Percentiles rank a stretch among this genome's conserved stretches.
Evolutionary conservation across 495 filamentous ascomycete species (phyloP).

Genomic region (Aspergillus incahuasiensis): DNA sequence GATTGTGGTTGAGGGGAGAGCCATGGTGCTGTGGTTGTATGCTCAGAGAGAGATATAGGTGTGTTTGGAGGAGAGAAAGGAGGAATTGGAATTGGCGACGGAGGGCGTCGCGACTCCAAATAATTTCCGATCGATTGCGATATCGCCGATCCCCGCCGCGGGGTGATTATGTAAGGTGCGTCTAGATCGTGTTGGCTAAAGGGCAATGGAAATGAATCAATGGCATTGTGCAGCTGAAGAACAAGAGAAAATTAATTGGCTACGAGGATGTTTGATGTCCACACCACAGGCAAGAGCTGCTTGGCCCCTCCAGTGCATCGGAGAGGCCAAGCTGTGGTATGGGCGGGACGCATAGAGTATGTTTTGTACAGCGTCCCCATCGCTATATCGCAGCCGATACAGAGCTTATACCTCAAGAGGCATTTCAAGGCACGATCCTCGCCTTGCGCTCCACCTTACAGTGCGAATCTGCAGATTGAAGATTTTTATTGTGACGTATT

Average conservation of each 20-base stretch:
- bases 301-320: neutral
- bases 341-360: constrained; percentile 1
- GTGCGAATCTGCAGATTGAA: constrained; percentile 33
- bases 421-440: constrained; percentile 53
- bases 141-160: neutral
- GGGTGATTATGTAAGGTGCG: constrained; percentile 1
- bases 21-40: neutral
- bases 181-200: neutral
- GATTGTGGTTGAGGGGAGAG: neutral
- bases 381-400: constrained; percentile 57
- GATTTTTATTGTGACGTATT: neutral
- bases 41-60: no score
- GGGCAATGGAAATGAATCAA: neutral
- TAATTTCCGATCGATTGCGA: neutral
- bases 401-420: constrained; percentile 49
- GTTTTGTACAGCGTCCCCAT: constrained; percentile 14
- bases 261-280: constrained; percentile 3
- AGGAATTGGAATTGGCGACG: neutral
- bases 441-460: constrained; percentile 56
- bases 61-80: neutral
- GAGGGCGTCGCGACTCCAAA: neutral
- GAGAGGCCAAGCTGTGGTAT: constrained; percentile 8
- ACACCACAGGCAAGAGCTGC: constrained; percentile 5
- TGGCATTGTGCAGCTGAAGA: neutral
- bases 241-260: neutral